Percentiles rank a stretch among this genome's conserved stretches.
Conservation (phyloP, 768 basidiomycete genomes). For the Mycena crocata region DNA sequence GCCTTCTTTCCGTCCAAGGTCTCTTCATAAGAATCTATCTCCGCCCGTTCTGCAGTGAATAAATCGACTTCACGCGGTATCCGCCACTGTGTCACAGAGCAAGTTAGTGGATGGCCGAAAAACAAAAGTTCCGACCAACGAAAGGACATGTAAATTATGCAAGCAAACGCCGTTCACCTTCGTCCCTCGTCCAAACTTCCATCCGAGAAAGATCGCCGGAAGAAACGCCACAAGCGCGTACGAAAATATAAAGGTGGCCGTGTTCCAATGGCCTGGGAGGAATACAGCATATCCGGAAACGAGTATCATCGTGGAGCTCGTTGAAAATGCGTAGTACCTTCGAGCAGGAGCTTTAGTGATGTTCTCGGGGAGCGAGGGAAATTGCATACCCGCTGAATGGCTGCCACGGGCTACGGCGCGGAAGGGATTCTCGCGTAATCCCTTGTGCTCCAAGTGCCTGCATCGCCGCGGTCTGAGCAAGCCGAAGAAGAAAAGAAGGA, state of each 20-base stretch:
- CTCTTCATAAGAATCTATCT: slow-evolving; percentile 62
- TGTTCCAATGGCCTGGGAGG: slow-evolving; percentile 59
- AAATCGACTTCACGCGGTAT: slow-evolving; percentile 52
- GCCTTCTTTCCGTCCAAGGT: no score
- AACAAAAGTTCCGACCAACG: no score
- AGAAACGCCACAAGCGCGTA: slow-evolving; percentile 57
- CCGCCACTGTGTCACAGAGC: slow-evolving; percentile 47
- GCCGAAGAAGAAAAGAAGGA: background rate
- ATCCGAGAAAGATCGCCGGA: slow-evolving; percentile 55
- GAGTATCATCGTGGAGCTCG: slow-evolving; percentile 58
- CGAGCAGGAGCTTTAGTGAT: background rate
- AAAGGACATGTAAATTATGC: no score
- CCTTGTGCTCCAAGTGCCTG: slow-evolving; percentile 59
- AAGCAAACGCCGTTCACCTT: slow-evolving; percentile 47
- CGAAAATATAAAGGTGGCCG: slow-evolving; percentile 60
- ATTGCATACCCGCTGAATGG: slow-evolving; percentile 58
- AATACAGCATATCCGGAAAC: slow-evolving; percentile 63
- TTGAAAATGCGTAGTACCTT: slow-evolving; percentile 57
- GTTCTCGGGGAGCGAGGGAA: background rate
- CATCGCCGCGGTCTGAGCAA: background rate
- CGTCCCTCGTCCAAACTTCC: slow-evolving; percentile 57
- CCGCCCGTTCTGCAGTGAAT: slow-evolving; percentile 58
- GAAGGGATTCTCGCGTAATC: slow-evolving; percentile 55
- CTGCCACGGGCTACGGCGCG: slow-evolving; percentile 58
- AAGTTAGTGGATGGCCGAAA: background rate